Conservation (phyloP, 495 filamentous ascomycete species). For the Bathelium albidoporum region DNA sequence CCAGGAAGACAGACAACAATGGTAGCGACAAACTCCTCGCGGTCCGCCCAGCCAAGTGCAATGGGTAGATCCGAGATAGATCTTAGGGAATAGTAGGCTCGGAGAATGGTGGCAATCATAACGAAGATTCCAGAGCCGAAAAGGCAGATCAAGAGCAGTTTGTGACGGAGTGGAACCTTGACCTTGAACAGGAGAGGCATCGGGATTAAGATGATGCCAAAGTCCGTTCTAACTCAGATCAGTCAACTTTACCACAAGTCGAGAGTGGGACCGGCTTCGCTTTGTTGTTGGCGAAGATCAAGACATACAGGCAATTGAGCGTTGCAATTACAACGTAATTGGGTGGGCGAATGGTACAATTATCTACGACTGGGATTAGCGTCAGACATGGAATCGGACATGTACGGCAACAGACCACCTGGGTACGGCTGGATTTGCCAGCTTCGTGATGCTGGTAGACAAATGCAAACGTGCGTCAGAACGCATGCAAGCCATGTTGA, state of each 20-base stretch:
- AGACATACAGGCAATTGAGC: not conserved
- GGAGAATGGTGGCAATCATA: not conserved
- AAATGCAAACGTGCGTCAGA: not conserved
- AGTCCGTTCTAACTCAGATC: not conserved
- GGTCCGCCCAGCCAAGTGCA: not conserved
- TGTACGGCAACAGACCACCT: not conserved
- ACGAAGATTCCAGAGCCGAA: not conserved
- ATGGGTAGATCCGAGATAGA: constrained; percentile 1
- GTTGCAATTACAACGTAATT: not conserved
- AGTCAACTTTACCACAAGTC: not conserved
- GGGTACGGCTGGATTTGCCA: constrained; percentile 1
- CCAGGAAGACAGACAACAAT: not conserved
- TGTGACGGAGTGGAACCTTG: not conserved
- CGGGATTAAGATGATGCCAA: constrained; percentile 2
- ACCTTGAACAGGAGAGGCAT: constrained; percentile 2
- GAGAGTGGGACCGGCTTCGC: not conserved
- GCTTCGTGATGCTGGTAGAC: not conserved
- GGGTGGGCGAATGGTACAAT: not conserved
- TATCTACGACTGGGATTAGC: not conserved
- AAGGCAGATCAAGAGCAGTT: not conserved
- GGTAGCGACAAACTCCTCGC: not conserved
- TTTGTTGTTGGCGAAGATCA: not conserved
- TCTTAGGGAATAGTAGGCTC: not conserved
- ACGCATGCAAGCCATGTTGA: not conserved
- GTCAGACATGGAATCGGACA: not conserved